Evolutionary conservation across 2,329 filamentous ascomycete genomes (phyloP).

Genomic region (Sporothrix brasiliensis): DNA sequence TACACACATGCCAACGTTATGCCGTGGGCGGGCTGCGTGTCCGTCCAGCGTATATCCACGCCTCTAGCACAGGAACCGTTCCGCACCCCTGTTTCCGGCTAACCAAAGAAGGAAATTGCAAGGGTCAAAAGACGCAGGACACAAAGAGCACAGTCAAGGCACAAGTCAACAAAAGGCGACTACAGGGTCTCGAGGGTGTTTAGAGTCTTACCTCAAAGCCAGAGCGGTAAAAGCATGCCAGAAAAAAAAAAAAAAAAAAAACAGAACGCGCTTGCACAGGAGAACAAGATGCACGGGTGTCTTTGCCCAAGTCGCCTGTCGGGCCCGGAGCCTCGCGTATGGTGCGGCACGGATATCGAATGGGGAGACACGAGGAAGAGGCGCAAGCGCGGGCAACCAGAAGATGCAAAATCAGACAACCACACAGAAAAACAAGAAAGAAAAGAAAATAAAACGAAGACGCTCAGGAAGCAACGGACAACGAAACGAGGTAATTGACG

Average conservation of each 20-base stretch:
- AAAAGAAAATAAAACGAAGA: background rate
- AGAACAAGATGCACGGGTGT: background rate
- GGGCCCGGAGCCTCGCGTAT: background rate
- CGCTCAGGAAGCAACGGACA: background rate
- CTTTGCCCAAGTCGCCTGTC: background rate
- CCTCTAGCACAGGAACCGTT: constrained; percentile 8
- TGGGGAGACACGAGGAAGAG: constrained; percentile 13
- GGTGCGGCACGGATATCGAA: constrained; percentile 21
- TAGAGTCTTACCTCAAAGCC: background rate
- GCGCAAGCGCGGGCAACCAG: background rate
- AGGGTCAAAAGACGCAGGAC: background rate
- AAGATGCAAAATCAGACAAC: background rate
- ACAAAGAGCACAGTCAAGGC: background rate
- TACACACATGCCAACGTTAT: constrained; percentile 19
- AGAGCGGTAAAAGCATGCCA: background rate
- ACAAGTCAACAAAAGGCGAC: background rate
- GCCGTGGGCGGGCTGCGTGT: constrained; percentile 21
- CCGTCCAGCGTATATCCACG: background rate
- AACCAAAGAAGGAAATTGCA: constrained; percentile 22
- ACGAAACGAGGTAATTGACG: background rate
- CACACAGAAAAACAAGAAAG: background rate
- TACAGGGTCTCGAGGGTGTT: background rate
- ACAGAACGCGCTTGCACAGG: background rate
- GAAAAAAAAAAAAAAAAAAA: background rate
- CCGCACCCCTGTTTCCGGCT: constrained; percentile 24